Base-by-base conservation (phyloP, 2,329 filamentous ascomycete species). In the Bertia moriformis region DNA sequence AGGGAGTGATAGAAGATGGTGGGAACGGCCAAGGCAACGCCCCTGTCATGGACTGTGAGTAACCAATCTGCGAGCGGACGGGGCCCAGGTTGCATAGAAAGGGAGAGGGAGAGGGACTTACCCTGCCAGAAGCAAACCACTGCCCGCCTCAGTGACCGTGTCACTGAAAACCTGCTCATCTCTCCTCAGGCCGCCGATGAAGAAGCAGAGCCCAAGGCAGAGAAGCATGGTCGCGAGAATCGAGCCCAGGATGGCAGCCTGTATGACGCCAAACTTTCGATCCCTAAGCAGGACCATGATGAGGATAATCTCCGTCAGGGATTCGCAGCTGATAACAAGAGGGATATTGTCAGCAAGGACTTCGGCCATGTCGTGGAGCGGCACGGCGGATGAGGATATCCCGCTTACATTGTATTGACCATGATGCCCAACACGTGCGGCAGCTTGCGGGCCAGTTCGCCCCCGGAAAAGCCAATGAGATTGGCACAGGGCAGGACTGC, bases 221-320 rank as follows among this genome's bases (percentile, higher is more conserved):
- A 93, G 65, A 35, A 93, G 60, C 60, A 91, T 71, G 20, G 86
- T 93, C 12, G 86, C 84, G 22, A 93, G 57, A 35, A 93, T 82
- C 0, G 83, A 89, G 24, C 86, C 85, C 0, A 93, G 61, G 40
- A 93, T 88, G 18, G 86, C 85, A 39, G 83, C 83, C 51, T 85
- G 75, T 48, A 93, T 84, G 47, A 91, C 82, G n/a, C 69, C 66
- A 43, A 80, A 77, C 54, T 63, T 57, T 39, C 64, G 46, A 2
- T 63, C 56, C 10, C 54, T 55, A 3, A 91, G 66, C 35, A 93
- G 61, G 2, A 88, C 71, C 64, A 89, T 80, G 58, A 93, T 91
- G 19, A 93, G 62, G 37, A 93, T 72, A 41, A 93, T 79, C 53
- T 93, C 85, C 39, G 91, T 83, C 7, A 87, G 60, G 1, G 82